These are phyloP conservation scores for Thelonectria blattea DNA, from an alignment of 2,329 filamentous ascomycete species.

Conservation along the genomic window DNA sequence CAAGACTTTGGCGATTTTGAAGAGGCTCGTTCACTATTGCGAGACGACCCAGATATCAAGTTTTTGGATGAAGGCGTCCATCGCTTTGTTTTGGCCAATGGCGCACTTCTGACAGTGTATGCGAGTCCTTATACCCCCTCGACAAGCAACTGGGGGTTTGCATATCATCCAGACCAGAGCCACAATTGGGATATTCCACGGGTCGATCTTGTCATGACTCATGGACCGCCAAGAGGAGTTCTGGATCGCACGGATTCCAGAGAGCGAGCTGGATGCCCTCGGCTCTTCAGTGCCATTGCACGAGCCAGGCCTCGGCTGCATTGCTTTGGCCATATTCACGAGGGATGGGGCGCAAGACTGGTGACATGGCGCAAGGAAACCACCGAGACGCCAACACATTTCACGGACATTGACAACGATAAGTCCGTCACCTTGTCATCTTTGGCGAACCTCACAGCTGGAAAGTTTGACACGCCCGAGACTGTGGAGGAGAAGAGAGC, in stretches of 20 bases:
- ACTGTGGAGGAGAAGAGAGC: background rate
- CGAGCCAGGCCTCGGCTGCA: constrained; percentile 39
- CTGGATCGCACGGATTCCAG: constrained; percentile 44
- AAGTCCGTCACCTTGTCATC: constrained; percentile 35
- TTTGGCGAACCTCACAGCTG: background rate
- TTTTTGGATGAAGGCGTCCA: constrained; percentile 52
- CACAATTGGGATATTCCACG: constrained; percentile 34
- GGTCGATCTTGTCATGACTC: constrained; percentile 42
- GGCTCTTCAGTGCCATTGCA: constrained; percentile 39
- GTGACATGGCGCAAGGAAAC: constrained; percentile 51
- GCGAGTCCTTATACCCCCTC: constrained; percentile 54
- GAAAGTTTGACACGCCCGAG: background rate
- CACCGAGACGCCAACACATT: constrained; percentile 45
- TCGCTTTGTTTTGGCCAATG: constrained; percentile 48
- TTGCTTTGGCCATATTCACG: constrained; percentile 46
- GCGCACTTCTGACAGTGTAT: constrained; percentile 50
- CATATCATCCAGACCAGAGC: constrained; percentile 41
- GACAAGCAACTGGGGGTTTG: constrained; percentile 48
- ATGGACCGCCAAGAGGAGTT: constrained; percentile 47
- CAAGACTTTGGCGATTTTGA: constrained; percentile 46
- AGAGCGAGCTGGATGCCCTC: constrained; percentile 37
- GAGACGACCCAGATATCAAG: constrained; percentile 28
- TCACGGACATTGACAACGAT: constrained; percentile 55
- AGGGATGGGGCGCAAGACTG: constrained; percentile 47
- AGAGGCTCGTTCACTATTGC: constrained; percentile 40